Conservation (phyloP, 2,329 filamentous ascomycete genomes). For the Phoma herbarum region DNA sequence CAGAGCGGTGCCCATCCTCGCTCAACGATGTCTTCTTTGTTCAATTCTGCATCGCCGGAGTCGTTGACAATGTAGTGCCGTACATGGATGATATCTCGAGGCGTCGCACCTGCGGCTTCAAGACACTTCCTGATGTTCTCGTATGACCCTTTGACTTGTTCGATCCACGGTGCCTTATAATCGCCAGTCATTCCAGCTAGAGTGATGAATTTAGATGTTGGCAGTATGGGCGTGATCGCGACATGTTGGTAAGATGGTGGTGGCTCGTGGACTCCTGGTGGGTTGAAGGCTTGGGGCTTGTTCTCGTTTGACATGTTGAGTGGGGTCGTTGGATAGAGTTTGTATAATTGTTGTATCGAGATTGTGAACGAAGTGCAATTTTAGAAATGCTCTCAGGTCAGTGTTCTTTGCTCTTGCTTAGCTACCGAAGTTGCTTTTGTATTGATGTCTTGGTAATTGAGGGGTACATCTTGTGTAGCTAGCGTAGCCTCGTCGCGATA, state of each 20-base stretch:
- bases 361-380: not conserved
- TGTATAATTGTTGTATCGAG: not conserved
- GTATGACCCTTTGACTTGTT: constrained; percentile 44
- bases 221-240: constrained; percentile 42
- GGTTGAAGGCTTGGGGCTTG: constrained; percentile 46
- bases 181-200: constrained; percentile 46
- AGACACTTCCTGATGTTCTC: constrained; percentile 37
- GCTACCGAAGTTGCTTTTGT: not conserved
- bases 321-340: not conserved
- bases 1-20: constrained; percentile 46
- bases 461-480: constrained; percentile 12
- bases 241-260: constrained; percentile 45
- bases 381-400: not conserved
- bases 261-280: constrained; percentile 34
- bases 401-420: not conserved
- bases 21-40: constrained; percentile 36
- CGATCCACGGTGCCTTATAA: constrained; percentile 29
- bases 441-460: constrained; percentile 11
- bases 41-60: constrained; percentile 37
- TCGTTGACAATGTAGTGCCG: constrained; percentile 50
- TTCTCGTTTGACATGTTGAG: constrained; percentile 24
- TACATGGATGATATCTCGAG: constrained; percentile 47
- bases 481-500: constrained; percentile 10
- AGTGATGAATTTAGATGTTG: constrained; percentile 42
- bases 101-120: constrained; percentile 43